Evolutionary conservation across 2,329 filamentous ascomycete genomes (phyloP), one percentile per base, ranked within the genome.

Genomic region (Talaromyces marneffei): DNA sequence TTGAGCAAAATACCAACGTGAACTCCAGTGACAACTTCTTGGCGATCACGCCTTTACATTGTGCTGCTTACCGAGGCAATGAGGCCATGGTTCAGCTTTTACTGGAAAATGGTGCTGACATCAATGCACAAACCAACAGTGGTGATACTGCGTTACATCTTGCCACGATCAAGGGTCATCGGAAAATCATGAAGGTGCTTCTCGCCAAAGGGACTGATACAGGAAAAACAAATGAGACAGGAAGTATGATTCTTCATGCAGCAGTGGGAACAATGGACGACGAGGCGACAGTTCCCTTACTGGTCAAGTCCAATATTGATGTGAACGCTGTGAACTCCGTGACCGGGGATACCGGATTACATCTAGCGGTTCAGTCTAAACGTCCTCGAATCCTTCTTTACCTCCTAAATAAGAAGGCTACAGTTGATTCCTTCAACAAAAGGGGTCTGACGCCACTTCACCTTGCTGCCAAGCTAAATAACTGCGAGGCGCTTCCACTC

Each of bases 131-230:
- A n/a, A 58, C 61, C 10, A 40, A 63, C 52, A 20, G 73, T 40
- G 72, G 70, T 0, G 69, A 71, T 16, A 74, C 73, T 3, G 67
- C 70, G 4, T 57, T 76, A 16, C 72, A 74, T 39, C 56, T 71
- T 50, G 73, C 68, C 4, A 63, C 67, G 0, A 29, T 67, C 9
- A 53, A 64, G 46, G 71, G 71, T 6, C 66, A 72, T 4, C 60
- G 70, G 1, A 70, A 68, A 54, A 53, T 64, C 7, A 69, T 74
- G 54, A 72, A 67, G 48, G 1, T 68, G 0, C 60, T 74, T 5
- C 62, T 71, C 10, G 40, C 50, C 1, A 63, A 58, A 0, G 65
- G 55, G 0, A 60, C 65, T 0, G 67, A 72, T 20, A 50, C 63
- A 0, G 65, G 57, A 12, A 67, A 57, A 14, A 64, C 66, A 1